Base-by-base conservation (phyloP, 164 flowering plant species). In the Tetracentron sinense region DNA sequence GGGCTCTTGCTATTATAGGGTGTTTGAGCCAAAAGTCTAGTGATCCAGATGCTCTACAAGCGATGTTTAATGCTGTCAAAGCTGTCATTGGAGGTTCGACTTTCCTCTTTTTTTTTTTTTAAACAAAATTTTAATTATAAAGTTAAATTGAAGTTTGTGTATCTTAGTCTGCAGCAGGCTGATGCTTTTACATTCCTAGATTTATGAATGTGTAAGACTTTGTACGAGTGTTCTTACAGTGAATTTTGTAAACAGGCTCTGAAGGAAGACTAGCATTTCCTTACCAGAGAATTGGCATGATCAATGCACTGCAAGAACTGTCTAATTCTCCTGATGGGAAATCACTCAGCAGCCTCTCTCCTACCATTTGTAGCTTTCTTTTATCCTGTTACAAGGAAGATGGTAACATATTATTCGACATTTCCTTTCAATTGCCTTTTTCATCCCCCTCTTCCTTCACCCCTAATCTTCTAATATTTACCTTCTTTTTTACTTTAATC, bases 231-330 rank as follows among this genome's bases (percentile, higher is more conserved):
- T 62, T 65, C 52, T 58, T 52, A 47, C 27, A 15, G 1, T 44
- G 2, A 51, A 53, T 48, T 26, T 16, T 68, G 12, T 58, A 23
- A 62, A 65, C 87, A 95, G 99, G 99, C 38, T 90, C 98, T 42
- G 99, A 95, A 76, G 99, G 99, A 54, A 87, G 97, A 72, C 85
- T 95, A 58, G 68, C 89, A 60, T 92, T 83, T 76, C 90, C 97
- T 47, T 87, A 95, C 69, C 99, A 95, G 73, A 78, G 98, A 71
- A 72, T 87, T 75, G 99, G 97, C 20, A 88, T 85, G 97, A 72
- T 92, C 58, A 90, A 74, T 78, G 85, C 90, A 7, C 30, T 95
- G 42, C 86, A 81, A 72, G 97, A 90, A 75, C 64, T 95, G 74
- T 83, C 96, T 6, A 69, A 67, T 69, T 87, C 91, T 74, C 88